These are phyloP conservation scores for Sutorius australiensis DNA, from an alignment of 768 basidiomycete genomes.

Conservation along the genomic window DNA sequence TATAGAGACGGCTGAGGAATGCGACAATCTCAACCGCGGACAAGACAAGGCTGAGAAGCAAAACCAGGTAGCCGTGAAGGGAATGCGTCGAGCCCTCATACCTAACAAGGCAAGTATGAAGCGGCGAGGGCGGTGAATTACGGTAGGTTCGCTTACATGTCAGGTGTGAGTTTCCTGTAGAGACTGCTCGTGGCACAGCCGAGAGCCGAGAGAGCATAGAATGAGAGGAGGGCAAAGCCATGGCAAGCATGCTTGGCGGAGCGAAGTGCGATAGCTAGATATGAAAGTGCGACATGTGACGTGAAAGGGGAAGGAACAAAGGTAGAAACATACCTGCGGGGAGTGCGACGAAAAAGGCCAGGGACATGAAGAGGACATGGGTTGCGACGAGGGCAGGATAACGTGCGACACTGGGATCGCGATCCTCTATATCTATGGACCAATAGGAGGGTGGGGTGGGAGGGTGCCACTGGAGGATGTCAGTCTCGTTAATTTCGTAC, in stretches of 20 bases:
- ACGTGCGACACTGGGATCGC: slow-evolving; percentile 39
- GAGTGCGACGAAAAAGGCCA: slow-evolving; percentile 80
- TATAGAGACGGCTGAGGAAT: slow-evolving; percentile 46
- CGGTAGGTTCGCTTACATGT: slow-evolving; percentile 57
- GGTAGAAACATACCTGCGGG: slow-evolving; percentile 60
- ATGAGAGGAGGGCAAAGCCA: slow-evolving; percentile 52
- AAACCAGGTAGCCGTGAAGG: slow-evolving; percentile 55
- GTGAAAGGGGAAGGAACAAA: background rate
- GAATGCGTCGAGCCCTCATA: slow-evolving; percentile 66
- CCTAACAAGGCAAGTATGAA: slow-evolving; percentile 40
- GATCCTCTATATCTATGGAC: slow-evolving; percentile 68
- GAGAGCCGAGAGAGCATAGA: slow-evolving; percentile 57
- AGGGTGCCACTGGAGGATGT: slow-evolving; percentile 57
- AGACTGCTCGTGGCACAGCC: slow-evolving; percentile 66
- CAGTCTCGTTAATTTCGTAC: slow-evolving; percentile 73
- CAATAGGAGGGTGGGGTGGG: slow-evolving; percentile 81
- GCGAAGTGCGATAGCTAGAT: slow-evolving; percentile 72
- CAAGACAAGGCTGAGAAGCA: slow-evolving; percentile 44
- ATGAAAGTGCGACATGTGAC: background rate
- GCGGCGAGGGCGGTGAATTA: background rate
- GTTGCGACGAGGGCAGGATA: slow-evolving; percentile 69
- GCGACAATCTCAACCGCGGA: slow-evolving; percentile 54
- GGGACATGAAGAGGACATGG: slow-evolving; percentile 69
- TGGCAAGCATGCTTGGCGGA: slow-evolving; percentile 70
- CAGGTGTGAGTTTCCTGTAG: slow-evolving; percentile 76